Evolutionary conservation across 2,329 filamentous ascomycete species (phyloP).

Genomic region (Fusarium longipes): DNA sequence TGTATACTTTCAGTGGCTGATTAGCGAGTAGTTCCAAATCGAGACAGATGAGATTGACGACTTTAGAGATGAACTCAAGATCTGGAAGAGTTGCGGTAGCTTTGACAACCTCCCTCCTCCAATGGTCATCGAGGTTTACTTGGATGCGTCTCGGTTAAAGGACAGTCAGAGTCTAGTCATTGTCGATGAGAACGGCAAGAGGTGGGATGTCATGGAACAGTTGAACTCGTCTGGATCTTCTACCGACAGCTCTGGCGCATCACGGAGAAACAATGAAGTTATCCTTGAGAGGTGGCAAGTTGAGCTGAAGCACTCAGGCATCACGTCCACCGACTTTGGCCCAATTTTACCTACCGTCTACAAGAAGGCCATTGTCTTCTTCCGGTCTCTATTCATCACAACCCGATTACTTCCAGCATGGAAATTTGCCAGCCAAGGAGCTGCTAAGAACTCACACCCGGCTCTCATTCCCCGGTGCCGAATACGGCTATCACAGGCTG

Average conservation of each 20-base stretch:
- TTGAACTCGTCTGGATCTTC: conserved; percentile 72
- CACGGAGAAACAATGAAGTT: conserved; percentile 73
- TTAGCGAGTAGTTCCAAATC: conserved; percentile 81
- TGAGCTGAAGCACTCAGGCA: conserved; percentile 69
- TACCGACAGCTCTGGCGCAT: conserved; percentile 58
- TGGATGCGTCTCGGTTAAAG: conserved; percentile 82
- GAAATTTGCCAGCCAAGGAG: conserved; percentile 80
- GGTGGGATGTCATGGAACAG: conserved; percentile 91
- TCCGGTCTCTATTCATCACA: conserved; percentile 86
- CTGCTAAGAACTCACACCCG: conserved; percentile 75
- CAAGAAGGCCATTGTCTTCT: conserved; percentile 96
- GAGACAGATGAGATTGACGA: conserved; percentile 93
- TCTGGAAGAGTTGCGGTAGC: conserved; percentile 85
- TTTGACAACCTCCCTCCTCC: conserved; percentile 82
- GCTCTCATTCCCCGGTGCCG: conserved; percentile 83
- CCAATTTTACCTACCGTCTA: conserved; percentile 84
- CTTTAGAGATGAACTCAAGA: conserved; percentile 81
- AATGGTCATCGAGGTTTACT: conserved; percentile 88
- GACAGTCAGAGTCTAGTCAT: conserved; percentile 89
- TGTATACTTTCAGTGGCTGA: conserved; percentile 21
- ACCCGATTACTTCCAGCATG: conserved; percentile 86
- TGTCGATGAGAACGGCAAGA: conserved; percentile 87
- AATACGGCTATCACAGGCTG: conserved; percentile 72
- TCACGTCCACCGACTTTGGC: conserved; percentile 68
- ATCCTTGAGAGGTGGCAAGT: conserved; percentile 92